Evolutionary conservation across 176 grass and related monocot genomes (phyloP).

Genomic region (Hyparrhenia diplandra): DNA sequence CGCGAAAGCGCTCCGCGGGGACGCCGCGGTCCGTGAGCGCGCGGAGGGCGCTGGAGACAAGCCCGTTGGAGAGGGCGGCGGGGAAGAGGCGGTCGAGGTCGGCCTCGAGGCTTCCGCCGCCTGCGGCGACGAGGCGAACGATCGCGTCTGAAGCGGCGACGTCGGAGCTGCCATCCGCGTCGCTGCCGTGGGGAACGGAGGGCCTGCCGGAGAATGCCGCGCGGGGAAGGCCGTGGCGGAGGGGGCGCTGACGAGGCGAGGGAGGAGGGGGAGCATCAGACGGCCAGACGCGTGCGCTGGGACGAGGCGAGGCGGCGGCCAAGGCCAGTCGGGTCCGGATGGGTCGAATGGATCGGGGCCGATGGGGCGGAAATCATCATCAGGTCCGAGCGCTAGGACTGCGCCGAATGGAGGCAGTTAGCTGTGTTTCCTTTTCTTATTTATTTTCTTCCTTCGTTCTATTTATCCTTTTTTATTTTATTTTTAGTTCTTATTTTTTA

Average conservation of each 20-base stretch:
- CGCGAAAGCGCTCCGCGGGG: slow-evolving; percentile 48
- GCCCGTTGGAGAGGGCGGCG: slow-evolving; percentile 22
- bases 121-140: slow-evolving; percentile 42
- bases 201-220: slow-evolving; percentile 20
- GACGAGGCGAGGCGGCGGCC: too few relatives aligned
- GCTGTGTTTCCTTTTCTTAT: too few relatives aligned
- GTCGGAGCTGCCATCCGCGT: background rate
- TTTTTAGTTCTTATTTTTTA: too few relatives aligned
- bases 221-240: background rate
- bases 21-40: slow-evolving; percentile 42
- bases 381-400: too few relatives aligned
- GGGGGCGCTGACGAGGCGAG: background rate
- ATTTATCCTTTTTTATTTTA: too few relatives aligned
- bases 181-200: background rate
- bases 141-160: slow-evolving; percentile 21
- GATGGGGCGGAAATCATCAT: too few relatives aligned
- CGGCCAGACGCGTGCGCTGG: background rate
- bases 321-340: too few relatives aligned
- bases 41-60: slow-evolving; percentile 35
- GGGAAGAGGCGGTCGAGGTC: slow-evolving; percentile 42
- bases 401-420: too few relatives aligned
- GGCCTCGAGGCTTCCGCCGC: slow-evolving; percentile 35
- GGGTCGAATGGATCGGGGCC: too few relatives aligned
- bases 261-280: slow-evolving; percentile 23
- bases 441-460: too few relatives aligned